phyloP scores from a whole-genome alignment of 2,329 filamentous ascomycete genomes.

The Fusarium euwallaceae region DNA sequence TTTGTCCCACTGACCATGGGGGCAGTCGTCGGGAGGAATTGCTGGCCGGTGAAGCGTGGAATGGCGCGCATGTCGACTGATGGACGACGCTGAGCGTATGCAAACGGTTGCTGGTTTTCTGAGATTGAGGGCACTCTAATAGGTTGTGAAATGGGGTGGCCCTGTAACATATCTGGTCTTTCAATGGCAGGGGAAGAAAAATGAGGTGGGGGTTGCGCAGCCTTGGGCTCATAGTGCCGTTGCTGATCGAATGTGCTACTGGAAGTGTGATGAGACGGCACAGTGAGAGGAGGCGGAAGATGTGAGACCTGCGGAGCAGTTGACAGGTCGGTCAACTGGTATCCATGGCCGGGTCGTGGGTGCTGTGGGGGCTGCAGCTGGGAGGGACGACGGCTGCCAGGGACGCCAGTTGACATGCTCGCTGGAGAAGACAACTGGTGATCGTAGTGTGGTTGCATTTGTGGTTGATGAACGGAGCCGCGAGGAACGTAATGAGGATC shows the following conservation, averaged over 20 bases:
- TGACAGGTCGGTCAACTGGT: constrained; percentile 31
- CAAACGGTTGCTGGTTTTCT: constrained; percentile 14
- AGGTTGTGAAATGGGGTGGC: constrained; percentile 17
- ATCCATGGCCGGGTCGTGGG: constrained; percentile 18
- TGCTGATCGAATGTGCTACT: constrained; percentile 21
- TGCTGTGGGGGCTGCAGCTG: constrained; percentile 28
- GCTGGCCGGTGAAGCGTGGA: constrained; percentile 14
- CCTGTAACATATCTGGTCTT: constrained; percentile 20
- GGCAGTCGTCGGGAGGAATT: constrained; percentile 5
- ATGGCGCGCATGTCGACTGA: constrained; percentile 7
- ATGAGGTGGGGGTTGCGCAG: constrained; percentile 12
- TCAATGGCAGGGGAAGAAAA: constrained; percentile 6
- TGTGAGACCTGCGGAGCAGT: constrained; percentile 33
- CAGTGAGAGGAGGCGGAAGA: constrained; percentile 20
- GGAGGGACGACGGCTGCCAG: constrained; percentile 24
- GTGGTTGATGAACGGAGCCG: constrained; percentile 43
- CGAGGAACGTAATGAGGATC: constrained; percentile 35
- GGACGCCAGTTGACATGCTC: constrained; percentile 39
- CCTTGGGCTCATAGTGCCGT: constrained; percentile 9
- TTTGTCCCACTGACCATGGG: background rate
- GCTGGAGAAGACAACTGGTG: constrained; percentile 46
- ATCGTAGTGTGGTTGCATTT: constrained; percentile 46
- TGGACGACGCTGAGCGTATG: constrained; percentile 17
- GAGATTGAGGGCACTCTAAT: constrained; percentile 14
- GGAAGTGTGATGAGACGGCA: constrained; percentile 23